Conservation (phyloP, 495 filamentous ascomycete species). For the Penicillium paradoxum region DNA sequence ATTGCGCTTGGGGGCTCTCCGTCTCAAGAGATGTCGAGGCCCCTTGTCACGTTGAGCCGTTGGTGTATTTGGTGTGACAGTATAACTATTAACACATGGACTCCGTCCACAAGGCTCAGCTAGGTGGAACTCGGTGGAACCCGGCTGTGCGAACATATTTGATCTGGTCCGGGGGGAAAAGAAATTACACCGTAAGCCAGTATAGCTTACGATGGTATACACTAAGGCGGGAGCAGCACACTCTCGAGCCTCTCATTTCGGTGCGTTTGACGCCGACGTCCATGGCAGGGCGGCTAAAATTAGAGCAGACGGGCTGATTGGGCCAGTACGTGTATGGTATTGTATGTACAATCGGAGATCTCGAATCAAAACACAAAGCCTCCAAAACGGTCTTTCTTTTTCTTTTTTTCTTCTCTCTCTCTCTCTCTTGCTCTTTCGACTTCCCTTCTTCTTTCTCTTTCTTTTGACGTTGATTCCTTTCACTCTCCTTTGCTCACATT, state of each 20-base stretch:
- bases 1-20: too few species aligned
- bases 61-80: not conserved
- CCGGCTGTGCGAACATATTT: not conserved
- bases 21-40: not conserved
- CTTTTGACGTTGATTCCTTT: conserved; percentile 14
- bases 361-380: conserved; percentile 26
- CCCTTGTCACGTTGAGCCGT: conserved; percentile 3
- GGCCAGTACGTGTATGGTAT: not conserved
- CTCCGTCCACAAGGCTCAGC: not conserved
- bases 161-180: not conserved
- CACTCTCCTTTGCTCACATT: conserved; percentile 18
- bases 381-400: conserved; percentile 13
- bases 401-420: conserved; percentile 17
- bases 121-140: not conserved
- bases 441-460: conserved; percentile 18
- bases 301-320: conserved; percentile 31
- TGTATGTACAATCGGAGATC: conserved; percentile 13
- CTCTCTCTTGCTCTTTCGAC: not conserved
- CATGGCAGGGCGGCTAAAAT: conserved; percentile 41
- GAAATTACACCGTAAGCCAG: not conserved
- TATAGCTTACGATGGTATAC: not conserved
- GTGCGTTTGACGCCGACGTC: conserved; percentile 37
- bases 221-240: conserved; percentile 5
- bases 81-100: not conserved
- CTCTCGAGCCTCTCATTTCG: conserved; percentile 29